Conservation (phyloP, 1,284 basidiomycete species). For the Boletellus deceptivus region DNA sequence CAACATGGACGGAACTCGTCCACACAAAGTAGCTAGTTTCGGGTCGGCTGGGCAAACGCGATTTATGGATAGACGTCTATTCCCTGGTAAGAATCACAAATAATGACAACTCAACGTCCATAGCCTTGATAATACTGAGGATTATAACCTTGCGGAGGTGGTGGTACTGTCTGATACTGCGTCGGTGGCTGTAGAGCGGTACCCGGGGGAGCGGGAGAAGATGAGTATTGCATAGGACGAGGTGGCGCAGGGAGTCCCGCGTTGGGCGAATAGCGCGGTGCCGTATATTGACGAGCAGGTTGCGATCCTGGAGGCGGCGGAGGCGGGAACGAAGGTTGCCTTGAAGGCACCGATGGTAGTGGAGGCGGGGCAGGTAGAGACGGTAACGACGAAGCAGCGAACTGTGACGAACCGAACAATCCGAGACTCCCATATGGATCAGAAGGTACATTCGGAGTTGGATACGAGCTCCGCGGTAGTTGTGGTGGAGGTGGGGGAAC, state of each 20-base stretch:
- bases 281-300: conserved; percentile 19
- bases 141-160: conserved; percentile 30
- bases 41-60: not conserved
- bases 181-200: conserved; percentile 11
- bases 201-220: conserved; percentile 20
- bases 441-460: conserved; percentile 27
- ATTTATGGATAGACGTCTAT: not conserved
- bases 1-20: no score
- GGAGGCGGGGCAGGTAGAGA: conserved; percentile 27
- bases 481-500: conserved; percentile 40
- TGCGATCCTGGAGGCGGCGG: conserved; percentile 33
- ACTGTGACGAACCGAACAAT: conserved; percentile 38
- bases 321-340: conserved; percentile 24
- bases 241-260: conserved; percentile 34
- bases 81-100: not conserved
- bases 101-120: conserved; percentile 16
- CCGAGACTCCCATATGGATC: conserved; percentile 57
- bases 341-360: conserved; percentile 24
- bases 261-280: conserved; percentile 24
- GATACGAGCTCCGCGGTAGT: conserved; percentile 36
- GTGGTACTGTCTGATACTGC: conserved; percentile 29
- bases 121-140: conserved; percentile 27
- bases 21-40: not conserved
- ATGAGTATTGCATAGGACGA: conserved; percentile 25
- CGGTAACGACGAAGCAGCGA: conserved; percentile 9